Evolutionary conservation across 192 early-diverging fungal species (phyloP).

Genomic region (Entomortierella lignicola): DNA sequence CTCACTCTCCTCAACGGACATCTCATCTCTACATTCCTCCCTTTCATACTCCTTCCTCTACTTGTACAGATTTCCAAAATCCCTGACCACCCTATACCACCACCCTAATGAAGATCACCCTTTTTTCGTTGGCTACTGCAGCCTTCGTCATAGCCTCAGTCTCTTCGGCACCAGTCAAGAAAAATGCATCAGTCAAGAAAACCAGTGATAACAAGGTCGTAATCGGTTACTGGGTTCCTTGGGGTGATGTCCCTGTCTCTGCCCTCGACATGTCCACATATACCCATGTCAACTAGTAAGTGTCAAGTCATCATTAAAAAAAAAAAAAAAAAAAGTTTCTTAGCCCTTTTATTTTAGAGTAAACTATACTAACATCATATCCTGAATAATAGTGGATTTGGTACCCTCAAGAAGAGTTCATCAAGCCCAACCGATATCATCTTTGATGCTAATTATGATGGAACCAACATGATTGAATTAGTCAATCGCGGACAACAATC

Average conservation of each 20-base stretch:
- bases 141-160: slow-evolving; percentile 17
- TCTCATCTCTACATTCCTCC: background rate
- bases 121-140: slow-evolving; percentile 20
- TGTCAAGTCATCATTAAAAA: background rate
- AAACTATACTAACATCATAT: background rate
- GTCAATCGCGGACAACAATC: slow-evolving; percentile 19
- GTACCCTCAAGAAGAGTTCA: slow-evolving; percentile 20
- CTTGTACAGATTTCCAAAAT: background rate
- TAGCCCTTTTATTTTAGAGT: background rate
- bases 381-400: slow-evolving; percentile 22
- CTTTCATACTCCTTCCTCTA: background rate
- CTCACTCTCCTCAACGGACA: background rate
- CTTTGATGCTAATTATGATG: slow-evolving; percentile 43
- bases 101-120: slow-evolving; percentile 15
- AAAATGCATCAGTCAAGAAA: slow-evolving; percentile 23
- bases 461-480: slow-evolving; percentile 12
- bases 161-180: slow-evolving; percentile 16
- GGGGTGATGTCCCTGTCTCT: slow-evolving; percentile 37
- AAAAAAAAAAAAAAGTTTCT: background rate
- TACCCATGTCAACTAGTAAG: slow-evolving; percentile 48
- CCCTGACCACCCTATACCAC: background rate
- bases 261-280: slow-evolving; percentile 32
- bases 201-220: slow-evolving; percentile 16
- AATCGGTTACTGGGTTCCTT: slow-evolving; percentile 46
- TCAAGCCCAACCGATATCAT: slow-evolving; percentile 9